These are phyloP conservation scores for Psilocybe cyanescens DNA, from an alignment of 768 basidiomycete species.

Conservation along the genomic window DNA sequence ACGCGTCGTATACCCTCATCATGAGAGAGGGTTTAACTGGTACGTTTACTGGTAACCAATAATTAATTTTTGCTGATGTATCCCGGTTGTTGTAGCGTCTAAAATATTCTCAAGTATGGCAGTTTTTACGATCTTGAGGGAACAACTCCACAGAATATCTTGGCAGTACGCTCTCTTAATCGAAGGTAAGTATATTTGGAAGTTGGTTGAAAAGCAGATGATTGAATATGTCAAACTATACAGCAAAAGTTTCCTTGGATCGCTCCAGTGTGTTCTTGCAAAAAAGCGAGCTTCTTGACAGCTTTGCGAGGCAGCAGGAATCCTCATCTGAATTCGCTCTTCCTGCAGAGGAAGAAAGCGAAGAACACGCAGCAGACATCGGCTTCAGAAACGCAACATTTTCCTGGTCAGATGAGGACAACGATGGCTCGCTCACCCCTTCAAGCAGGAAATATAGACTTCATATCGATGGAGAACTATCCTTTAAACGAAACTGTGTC, in stretches of 20 bases:
- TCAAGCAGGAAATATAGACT: constrained; percentile 20
- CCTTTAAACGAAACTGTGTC: constrained; percentile 22
- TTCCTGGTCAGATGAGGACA: constrained; percentile 49
- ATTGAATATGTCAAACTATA: background rate
- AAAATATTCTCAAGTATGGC: constrained; percentile 58
- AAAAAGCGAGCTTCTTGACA: constrained; percentile 54
- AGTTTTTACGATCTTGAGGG: constrained; percentile 57
- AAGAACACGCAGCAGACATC: constrained; percentile 27
- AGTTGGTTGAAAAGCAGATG: background rate
- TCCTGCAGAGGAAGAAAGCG: background rate
- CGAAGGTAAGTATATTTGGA: background rate
- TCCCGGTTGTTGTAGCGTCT: constrained; percentile 39
- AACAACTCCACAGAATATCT: constrained; percentile 6
- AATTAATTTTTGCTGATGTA: too few species aligned
- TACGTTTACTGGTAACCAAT: constrained; percentile 4
- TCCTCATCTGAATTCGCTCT: background rate
- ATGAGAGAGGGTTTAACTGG: constrained; percentile 28
- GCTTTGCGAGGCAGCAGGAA: constrained; percentile 4
- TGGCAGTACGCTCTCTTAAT: constrained; percentile 31
- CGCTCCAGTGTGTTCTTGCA: constrained; percentile 48
- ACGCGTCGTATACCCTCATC: constrained; percentile 53
- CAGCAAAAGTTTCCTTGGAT: constrained; percentile 62
- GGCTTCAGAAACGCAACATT: constrained; percentile 62
- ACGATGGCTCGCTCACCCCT: constrained; percentile 15
- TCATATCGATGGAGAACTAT: constrained; percentile 37